Conservation (phyloP, 257 asterid species). For the Handroanthus guayacan region DNA sequence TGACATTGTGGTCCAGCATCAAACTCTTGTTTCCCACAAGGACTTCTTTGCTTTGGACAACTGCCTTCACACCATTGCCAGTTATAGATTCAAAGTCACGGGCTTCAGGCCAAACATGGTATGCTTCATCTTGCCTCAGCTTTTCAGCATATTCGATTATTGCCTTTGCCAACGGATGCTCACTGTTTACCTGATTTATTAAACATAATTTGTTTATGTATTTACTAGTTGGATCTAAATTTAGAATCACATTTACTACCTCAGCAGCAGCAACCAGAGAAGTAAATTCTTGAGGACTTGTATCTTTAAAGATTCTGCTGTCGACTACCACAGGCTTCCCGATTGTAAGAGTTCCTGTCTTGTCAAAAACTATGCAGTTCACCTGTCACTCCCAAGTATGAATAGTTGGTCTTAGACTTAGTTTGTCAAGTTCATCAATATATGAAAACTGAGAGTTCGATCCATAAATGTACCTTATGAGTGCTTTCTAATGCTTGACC, state of each 20-base stretch:
- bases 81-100: slow-evolving; percentile 69
- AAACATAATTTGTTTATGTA: background rate
- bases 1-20: slow-evolving; percentile 53
- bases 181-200: slow-evolving; percentile 69
- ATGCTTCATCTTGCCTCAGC: slow-evolving; percentile 57
- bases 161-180: slow-evolving; percentile 90
- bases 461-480: slow-evolving; percentile 63
- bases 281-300: slow-evolving; percentile 60
- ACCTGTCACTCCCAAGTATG: slow-evolving; percentile 49
- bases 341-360: slow-evolving; percentile 83
- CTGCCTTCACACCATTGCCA: slow-evolving; percentile 88
- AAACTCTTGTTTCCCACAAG: slow-evolving; percentile 79
- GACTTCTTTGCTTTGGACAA: slow-evolving; percentile 68
- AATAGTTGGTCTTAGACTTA: background rate
- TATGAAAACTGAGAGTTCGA: background rate
- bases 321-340: slow-evolving; percentile 83
- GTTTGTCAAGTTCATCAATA: background rate
- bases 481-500: slow-evolving; percentile 87
- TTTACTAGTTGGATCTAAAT: background rate
- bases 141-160: slow-evolving; percentile 63
- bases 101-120: slow-evolving; percentile 62
- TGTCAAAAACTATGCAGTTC: slow-evolving; percentile 75
- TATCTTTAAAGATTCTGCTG: slow-evolving; percentile 58
- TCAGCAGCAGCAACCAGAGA: slow-evolving; percentile 81
- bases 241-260: slow-evolving; percentile 44